Conservation (phyloP, 768 basidiomycete genomes). For the Serendipita sp. region DNA sequence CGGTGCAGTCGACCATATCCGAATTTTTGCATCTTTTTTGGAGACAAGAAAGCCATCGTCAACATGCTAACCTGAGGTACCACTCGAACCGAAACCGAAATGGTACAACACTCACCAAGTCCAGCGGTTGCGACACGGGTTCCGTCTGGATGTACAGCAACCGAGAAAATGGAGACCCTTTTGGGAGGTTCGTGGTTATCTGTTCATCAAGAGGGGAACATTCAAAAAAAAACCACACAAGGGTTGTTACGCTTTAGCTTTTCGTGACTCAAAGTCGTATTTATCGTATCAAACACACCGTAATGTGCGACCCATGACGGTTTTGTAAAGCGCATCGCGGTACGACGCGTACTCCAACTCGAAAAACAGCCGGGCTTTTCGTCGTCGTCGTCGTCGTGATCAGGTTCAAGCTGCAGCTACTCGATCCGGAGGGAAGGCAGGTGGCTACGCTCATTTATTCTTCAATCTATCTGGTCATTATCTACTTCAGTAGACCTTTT, state of each 20-base stretch:
- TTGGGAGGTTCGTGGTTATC: slow-evolving; percentile 44
- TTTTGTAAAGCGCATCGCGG: slow-evolving; percentile 67
- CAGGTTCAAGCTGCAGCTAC: neutral
- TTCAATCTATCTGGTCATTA: no score
- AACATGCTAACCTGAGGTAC: neutral
- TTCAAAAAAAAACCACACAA: neutral
- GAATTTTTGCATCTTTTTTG: slow-evolving; percentile 32
- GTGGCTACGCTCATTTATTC: no score
- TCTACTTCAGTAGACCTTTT: no score
- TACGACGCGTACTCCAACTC: neutral
- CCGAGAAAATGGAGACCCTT: slow-evolving; percentile 73
- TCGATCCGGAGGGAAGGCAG: neutral
- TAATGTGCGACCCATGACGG: slow-evolving; percentile 77
- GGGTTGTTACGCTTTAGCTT: slow-evolving; percentile 8
- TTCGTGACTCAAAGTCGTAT: neutral
- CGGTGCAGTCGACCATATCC: slow-evolving; percentile 94
- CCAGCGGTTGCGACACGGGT: slow-evolving; percentile 96
- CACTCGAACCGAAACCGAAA: neutral
- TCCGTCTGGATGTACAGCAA: slow-evolving; percentile 90
- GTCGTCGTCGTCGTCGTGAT: no score
- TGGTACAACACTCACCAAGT: slow-evolving; percentile 27
- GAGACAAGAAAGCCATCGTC: neutral
- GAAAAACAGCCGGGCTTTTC: neutral
- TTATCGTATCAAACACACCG: slow-evolving; percentile 30
- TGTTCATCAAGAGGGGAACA: slow-evolving; percentile 13